Base-by-base conservation (phyloP, 2,329 filamentous ascomycete genomes). In the Ampelomyces quisqualis region DNA sequence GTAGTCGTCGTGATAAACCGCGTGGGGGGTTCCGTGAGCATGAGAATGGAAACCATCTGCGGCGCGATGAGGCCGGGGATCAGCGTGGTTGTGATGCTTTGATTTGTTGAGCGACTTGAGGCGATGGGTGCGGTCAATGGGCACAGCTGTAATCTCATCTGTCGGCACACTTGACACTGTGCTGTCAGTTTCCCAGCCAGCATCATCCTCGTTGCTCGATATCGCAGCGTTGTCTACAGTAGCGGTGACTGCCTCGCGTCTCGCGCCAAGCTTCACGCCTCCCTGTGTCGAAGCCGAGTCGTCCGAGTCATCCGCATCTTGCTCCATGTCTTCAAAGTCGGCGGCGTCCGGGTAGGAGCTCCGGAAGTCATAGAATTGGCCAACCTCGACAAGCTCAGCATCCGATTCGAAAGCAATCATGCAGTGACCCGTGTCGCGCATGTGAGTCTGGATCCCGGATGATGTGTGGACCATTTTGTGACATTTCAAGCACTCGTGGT, bases 381-480 rank as follows among this genome's bases (percentile, higher is more conserved):
- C 93, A 60, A 98, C 88, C 40, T 94, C 89, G 20, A 97, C 79
- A 72, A 96, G 89, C 62, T 97, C 90, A 23, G 86, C 85, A 64
- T 96, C 88, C 0, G 84, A 85, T 36, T 85, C 83, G 67, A 91
- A 98, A 0, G 89, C 90, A 55, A 98, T 94, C 79, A 90, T 95
- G 78, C 91, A 97, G 70, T 98, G 93, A 1, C 89, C 86, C 65
- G 90, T 91, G 67, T 98, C 93, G 30, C 89, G 84, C 93, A 98
- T 98, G 67, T 98, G 93, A 0, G 90, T 96, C 64, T 96, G 90
- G 18, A 90, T 82, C 13, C 88, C 91, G 42, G 84, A 82, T 0
- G 86, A 77, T 9, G 84, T 90, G 49, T 84, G 81, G 64, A 93
- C 88, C 29, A 85, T 70, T 68, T 93, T 94, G 64, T 87, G 85